These are phyloP conservation scores for Neonectria faginata DNA, from an alignment of 2,329 filamentous ascomycete genomes.

Conservation along the genomic window DNA sequence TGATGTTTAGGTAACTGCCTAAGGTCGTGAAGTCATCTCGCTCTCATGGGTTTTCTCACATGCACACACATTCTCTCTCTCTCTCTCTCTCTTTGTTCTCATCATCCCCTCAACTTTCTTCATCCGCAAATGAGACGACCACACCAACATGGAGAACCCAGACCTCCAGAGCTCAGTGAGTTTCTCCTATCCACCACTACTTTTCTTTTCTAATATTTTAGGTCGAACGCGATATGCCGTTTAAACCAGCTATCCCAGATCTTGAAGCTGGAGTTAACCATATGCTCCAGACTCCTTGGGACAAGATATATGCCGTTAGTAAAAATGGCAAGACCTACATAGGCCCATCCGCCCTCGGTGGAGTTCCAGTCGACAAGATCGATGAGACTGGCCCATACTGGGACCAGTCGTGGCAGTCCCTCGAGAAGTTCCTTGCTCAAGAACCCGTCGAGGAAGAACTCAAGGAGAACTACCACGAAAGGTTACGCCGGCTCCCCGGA, in stretches of 20 bases:
- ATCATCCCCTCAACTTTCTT: no score
- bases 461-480: not conserved
- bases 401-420: conserved; percentile 47
- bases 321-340: conserved; percentile 41
- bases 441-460: conserved; percentile 39
- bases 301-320: conserved; percentile 37
- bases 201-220: not conserved
- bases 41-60: no score
- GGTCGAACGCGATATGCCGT: not conserved
- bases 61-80: no score
- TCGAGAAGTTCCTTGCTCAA: conserved; percentile 45
- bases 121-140: not conserved
- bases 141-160: not conserved
- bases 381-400: conserved; percentile 48
- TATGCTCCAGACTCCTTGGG: conserved; percentile 35
- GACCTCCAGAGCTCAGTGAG: not conserved
- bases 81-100: no score
- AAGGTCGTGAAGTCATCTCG: no score
- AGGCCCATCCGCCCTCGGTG: conserved; percentile 41
- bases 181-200: not conserved
- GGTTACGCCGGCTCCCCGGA: conserved; percentile 13
- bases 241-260: not conserved
- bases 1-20: no score
- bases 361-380: conserved; percentile 46
- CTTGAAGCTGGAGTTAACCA: not conserved